phyloP scores from a whole-genome alignment of 305 asterid genomes.

The Ilex paraguariensis region DNA sequence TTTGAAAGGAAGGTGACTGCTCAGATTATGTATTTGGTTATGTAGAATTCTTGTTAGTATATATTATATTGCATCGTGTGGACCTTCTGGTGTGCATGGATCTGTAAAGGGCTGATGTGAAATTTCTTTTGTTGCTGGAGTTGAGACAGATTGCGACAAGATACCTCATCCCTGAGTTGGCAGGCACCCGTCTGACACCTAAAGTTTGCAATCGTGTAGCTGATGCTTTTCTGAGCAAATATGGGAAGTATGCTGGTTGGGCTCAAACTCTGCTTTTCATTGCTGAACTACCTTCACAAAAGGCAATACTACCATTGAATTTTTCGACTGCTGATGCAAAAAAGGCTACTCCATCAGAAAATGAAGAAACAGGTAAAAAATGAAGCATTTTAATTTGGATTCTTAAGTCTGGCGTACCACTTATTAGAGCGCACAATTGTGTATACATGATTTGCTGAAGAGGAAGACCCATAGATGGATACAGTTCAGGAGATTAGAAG shows the following conservation, averaged over 20 bases:
- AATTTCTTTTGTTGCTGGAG: constrained; percentile 12
- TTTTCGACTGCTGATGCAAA: constrained; percentile 19
- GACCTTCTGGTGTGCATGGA: too few species aligned
- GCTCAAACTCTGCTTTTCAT: constrained; percentile 96
- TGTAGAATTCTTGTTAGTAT: too few species aligned
- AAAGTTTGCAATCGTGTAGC: constrained; percentile 51
- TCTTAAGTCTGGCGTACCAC: too few species aligned
- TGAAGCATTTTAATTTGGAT: too few species aligned
- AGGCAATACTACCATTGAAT: constrained; percentile 49
- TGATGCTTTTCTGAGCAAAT: constrained; percentile 78
- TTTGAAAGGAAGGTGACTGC: too few species aligned
- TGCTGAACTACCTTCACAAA: constrained; percentile 88
- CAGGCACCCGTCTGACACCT: constrained; percentile 71
- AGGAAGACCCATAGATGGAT: too few species aligned
- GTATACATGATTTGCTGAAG: too few species aligned
- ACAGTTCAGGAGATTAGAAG: too few species aligned
- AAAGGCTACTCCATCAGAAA: constrained; percentile 26
- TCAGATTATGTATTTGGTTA: too few species aligned
- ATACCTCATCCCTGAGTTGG: constrained; percentile 86
- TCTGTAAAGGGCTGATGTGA: background rate
- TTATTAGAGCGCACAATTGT: too few species aligned
- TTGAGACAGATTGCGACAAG: constrained; percentile 68
- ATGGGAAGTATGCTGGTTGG: constrained; percentile 98
- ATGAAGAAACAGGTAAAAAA: background rate
- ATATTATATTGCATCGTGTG: too few species aligned